Base-by-base conservation (phyloP, 257 asterid genomes). In the Capsicum chinense region DNA sequence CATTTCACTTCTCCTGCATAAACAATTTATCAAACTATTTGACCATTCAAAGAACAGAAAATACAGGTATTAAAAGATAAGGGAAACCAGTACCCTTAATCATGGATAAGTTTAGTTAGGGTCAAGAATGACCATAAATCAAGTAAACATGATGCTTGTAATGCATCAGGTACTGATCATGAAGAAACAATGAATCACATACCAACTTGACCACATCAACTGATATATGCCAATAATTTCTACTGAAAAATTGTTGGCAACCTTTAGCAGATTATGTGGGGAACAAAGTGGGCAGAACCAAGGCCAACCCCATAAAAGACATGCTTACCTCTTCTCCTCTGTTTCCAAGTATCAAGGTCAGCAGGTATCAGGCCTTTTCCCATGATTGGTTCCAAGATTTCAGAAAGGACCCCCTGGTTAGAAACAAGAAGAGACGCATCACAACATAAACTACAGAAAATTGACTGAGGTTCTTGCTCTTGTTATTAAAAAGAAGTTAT, bases 301-400 rank as follows among this genome's bases (percentile, higher is more conserved):
- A 48, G 81, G 26, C 9, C 81, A 52, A 26, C 15, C 64, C 48
- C 81, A 78, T 54, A 7, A 47, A 35, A 52, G 19, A 21, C 67
- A 26, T 33, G 57, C 86, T 83, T 83, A 92, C 98, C 98, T 92
- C 98, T 92, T 93, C 99, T 90, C 83, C 99, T 94, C 89, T 88
- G 95, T 90, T 94, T 96, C 99, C 99, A 96, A 67, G 99, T 96
- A 84, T 94, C 95, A 37, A 94, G 93, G 84, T 96, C 99, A 56
- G 99, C 99, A 68, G 98, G 99, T 90, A 96, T 96, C 85, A 96
- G 93, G 67, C 98, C 99, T 90, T 96, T 96, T 59, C 99, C 99
- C 98, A 94, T 96, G 83, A 96, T 96, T 79, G 99, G 99, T 88
- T 96, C 98, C 92, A 96, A 88, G 87, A 96, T 94, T 88, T 96